Evolutionary conservation across 768 basidiomycete genomes (phyloP), one percentile per base, ranked within the genome.

Genomic region (Serendipita sp.): DNA sequence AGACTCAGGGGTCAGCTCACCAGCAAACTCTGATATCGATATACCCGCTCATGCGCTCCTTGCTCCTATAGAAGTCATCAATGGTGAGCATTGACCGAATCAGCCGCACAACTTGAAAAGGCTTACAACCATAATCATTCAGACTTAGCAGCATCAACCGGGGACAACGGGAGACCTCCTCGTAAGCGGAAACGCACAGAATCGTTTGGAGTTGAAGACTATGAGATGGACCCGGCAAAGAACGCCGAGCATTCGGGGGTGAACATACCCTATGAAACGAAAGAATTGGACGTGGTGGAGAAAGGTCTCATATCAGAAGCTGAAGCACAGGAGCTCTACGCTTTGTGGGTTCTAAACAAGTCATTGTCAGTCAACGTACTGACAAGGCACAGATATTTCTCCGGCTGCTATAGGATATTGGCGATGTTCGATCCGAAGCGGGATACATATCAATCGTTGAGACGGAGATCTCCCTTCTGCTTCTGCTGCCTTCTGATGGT

Each of bases 41-140:
- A 45, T 69, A 37, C 68, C 68, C 5, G 63, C 47, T 34, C 64
- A 67, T 48, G 68, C 68, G 5, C 46, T 69, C 3, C 60, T 66
- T 32, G 67, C 68, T 45, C 68, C 68, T 16, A 69, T 69, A 45
- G 65, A 67, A 16, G 68, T 69, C 28, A 47, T 69, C 30, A 65
- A 65, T 38, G 66, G 68, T 69, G 65, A 44, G 68, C 28, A 32
- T 24, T 48, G 45, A 8, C 28, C 32, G 28, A 32, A 41, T 38
- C 0, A 16, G 34, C 3, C 11, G 13, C 7, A n/a, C 37, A 35
- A 32, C 34, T 41, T 3, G 11, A 16, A 64, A 32, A 16, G 16
- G 10, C 5, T 24, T 15, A 64, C 62, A 37, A 11, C 54, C 11
- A n/a, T 15, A 16, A 7, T 35, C 7, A 37, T 38, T 28, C 48